Evolutionary conservation across 352 stramenopile species (phyloP), one percentile per base, ranked within the genome.

Genomic region (Globisporangium alternatum): DNA sequence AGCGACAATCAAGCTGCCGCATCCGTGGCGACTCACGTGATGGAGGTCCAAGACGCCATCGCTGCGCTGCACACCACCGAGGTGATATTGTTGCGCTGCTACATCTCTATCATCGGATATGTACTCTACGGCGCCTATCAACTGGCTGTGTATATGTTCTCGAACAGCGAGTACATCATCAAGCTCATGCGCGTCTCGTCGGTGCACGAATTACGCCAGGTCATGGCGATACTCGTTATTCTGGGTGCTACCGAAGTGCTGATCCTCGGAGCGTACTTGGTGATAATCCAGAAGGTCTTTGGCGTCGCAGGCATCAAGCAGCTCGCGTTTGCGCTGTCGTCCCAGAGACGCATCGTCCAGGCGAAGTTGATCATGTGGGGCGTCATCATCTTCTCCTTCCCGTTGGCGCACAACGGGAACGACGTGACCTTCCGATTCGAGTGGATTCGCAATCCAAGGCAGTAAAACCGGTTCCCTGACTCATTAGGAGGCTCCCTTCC

Each of bases 11-110:
- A 39, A 39, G 33, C 33, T 39, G 21, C 12, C 10, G 9, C 21
- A 2, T 33, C 45, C 21, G 21, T 53, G 28, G 15, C 28, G 51
- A 13, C 41, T 6, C 17, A 56, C 5, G 51, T 56, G 12, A 7
- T 28, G 2, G 22, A 43, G n/a, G 33, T 74, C 13, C 52, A 54
- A 39, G 19, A 60, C 2, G 47, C 74, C 5, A 63, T 59, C 6
- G 52, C 54, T 3, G 57, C 66, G 25, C 12, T 75, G 8, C 67
- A 77, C 49, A 65, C 74, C 12, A 73, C 66, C 0, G 72, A 79
- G 31, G 65, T 79, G 54, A 61, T 77, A 13, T 28, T 79, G 45
- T 65, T 79, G 7, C 69, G 67, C 25, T 77, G 69, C 12, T 79
- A 77, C 64, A 63, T 67, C 21, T 75, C 69, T 8, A 71, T 77